Evolutionary conservation across 2,329 filamentous ascomycete species (phyloP).

Genomic region (Botrytis medusae): DNA sequence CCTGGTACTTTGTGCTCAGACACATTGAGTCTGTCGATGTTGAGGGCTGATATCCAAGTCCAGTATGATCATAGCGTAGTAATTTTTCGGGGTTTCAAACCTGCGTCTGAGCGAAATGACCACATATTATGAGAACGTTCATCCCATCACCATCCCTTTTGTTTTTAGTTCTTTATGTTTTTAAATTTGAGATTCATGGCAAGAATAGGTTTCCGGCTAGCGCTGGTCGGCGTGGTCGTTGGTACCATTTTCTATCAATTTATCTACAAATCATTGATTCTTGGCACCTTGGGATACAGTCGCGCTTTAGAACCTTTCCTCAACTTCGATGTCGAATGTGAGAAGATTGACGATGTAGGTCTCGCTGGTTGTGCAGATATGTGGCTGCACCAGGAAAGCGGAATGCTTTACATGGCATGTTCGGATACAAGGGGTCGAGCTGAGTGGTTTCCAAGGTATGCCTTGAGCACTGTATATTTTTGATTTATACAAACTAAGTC

Average conservation of each 20-base stretch:
- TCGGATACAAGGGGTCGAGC: conserved; percentile 29
- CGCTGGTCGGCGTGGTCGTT: conserved; percentile 25
- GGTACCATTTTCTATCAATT: conserved; percentile 38
- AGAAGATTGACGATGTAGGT: conserved; percentile 31
- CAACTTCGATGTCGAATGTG: conserved; percentile 38
- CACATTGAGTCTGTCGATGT: not conserved
- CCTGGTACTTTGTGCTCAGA: not conserved
- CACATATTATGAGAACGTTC: not conserved
- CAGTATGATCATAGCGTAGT: conserved; percentile 1
- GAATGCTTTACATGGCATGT: conserved; percentile 37
- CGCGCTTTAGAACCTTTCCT: conserved; percentile 39
- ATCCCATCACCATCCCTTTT: not conserved
- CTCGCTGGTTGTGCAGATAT: conserved; percentile 38
- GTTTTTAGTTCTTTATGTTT: not conserved
- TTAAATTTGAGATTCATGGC: conserved; percentile 13
- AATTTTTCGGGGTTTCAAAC: not conserved
- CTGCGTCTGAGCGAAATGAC: not conserved
- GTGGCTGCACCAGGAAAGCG: conserved; percentile 37
- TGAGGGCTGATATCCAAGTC: not conserved
- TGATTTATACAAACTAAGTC: not conserved
- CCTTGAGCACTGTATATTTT: not conserved
- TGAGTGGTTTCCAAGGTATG: conserved; percentile 35
- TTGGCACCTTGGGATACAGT: conserved; percentile 38
- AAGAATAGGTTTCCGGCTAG: conserved; percentile 7
- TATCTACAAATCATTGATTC: conserved; percentile 37